Percentiles rank a stretch among this genome's conserved stretches.
Conservation (phyloP, 129 eudicot species). For the Flaveria robusta region DNA sequence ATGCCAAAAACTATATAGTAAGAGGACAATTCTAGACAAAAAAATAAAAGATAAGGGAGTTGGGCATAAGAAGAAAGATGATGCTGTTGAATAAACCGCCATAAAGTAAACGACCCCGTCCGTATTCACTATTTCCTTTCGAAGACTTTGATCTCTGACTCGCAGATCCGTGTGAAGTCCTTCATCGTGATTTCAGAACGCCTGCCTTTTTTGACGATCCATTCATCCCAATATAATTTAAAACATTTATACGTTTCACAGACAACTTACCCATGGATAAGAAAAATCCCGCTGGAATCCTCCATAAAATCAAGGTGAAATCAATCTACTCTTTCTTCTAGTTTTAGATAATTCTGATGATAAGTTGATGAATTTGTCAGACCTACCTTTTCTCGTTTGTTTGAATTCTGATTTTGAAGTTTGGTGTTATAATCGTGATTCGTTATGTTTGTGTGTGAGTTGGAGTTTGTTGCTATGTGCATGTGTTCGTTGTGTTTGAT, state of each 20-base stretch:
- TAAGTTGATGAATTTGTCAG: constrained; percentile 6
- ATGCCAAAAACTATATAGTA: background rate
- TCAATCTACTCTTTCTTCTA: background rate
- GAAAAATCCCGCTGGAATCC: constrained; percentile 40
- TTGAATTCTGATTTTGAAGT: constrained; percentile 1
- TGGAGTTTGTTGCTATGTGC: background rate
- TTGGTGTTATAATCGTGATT: background rate
- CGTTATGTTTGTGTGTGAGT: background rate
- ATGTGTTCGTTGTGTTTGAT: constrained; percentile 18
- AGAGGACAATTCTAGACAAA: background rate
- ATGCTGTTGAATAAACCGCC: constrained; percentile 46
- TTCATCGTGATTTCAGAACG: background rate
- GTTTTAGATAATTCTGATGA: background rate
- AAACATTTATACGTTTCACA: background rate
- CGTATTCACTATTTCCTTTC: constrained; percentile 7
- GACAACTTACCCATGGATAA: constrained; percentile 38
- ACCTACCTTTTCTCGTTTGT: background rate
- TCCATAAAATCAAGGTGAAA: constrained; percentile 48
- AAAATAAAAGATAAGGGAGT: background rate
- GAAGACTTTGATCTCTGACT: constrained; percentile 31
- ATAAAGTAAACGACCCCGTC: constrained; percentile 49
- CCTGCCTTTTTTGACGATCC: constrained; percentile 10
- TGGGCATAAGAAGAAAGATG: background rate
- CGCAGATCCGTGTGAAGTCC: constrained; percentile 29
- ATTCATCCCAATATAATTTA: background rate